Conservation (phyloP, 2,329 filamentous ascomycete genomes). For the Claviceps arundinis region DNA sequence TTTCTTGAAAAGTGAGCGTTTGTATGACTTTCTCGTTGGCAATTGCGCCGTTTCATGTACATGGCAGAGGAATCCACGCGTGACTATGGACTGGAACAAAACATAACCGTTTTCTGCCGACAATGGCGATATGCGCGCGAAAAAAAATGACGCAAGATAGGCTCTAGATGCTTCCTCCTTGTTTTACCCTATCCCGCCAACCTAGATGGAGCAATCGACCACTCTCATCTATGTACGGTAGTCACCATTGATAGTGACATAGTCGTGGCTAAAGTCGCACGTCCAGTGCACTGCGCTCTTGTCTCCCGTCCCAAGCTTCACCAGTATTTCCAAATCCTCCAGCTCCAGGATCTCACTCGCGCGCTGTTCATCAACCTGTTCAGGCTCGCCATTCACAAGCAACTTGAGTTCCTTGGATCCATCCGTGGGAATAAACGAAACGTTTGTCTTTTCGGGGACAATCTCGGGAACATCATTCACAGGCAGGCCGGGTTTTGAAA, state of each 20-base stretch:
- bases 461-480: slow-evolving; percentile 50
- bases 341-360: slow-evolving; percentile 66
- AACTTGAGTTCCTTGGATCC: slow-evolving; percentile 66
- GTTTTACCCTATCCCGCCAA: no score
- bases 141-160: neutral
- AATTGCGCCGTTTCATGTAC: no score
- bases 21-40: no score
- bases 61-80: no score
- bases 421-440: slow-evolving; percentile 66
- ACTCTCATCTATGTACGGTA: slow-evolving; percentile 41
- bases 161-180: neutral
- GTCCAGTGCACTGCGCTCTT: slow-evolving; percentile 68
- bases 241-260: slow-evolving; percentile 55
- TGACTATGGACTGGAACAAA: no score
- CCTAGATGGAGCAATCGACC: neutral
- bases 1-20: no score
- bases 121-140: neutral
- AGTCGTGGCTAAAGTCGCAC: slow-evolving; percentile 79
- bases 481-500: slow-evolving; percentile 44
- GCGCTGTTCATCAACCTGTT: slow-evolving; percentile 61
- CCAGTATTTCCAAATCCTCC: slow-evolving; percentile 68
- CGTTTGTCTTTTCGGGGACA: slow-evolving; percentile 56
- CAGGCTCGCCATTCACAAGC: slow-evolving; percentile 67
- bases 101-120: no score
- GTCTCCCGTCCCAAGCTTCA: slow-evolving; percentile 55